Base-by-base conservation (phyloP, 78 protist species). In the Thecamonas trahens region DNA sequence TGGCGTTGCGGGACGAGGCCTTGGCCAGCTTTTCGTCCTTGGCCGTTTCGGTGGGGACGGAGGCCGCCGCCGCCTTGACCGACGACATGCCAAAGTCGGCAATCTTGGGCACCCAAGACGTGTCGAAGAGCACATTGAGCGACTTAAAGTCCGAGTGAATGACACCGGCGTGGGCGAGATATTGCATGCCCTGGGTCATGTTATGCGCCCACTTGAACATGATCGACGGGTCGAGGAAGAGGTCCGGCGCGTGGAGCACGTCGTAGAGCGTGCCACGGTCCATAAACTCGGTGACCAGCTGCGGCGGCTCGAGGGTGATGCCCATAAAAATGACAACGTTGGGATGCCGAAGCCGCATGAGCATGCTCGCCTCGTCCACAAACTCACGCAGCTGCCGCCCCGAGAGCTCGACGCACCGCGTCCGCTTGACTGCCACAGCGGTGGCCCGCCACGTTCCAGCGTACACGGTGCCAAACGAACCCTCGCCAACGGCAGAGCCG, bases 141-240 rank as follows among this genome's bases (percentile, higher is more conserved):
- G 80, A 73, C 40, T 83, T 83, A 50, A 83, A 61, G 29, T 83
- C 88, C 18, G 83, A 40, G 58, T 83, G 88, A 14, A 83, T 67
- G 49, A 83, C 62, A 22, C 40, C 44, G 15, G 72, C 45, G 3
- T 62, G 37, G 44, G 77, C 84, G 11, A 83, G 65, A 15, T 83
- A 83, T 28, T 77, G 69, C 77, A 80, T 60, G 32, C 84, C 89
- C 26, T 65, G 72, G 24, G 89, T 84, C 1, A 71, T 73, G 63
- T 83, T 77, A 40, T 63, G 28, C 5, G 76, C 74, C 20, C 68
- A n/a, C n/a, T n/a, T n/a, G n/a, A n/a, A n/a, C n/a, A n/a, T n/a
- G n/a, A 55, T n/a, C n/a, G n/a, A n/a, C n/a, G n/a, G n/a, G n/a
- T n/a, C n/a, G n/a, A n/a, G n/a, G 61, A 55, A n/a, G 61, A 14